Evolutionary conservation across 202 grass and related monocot genomes (phyloP).

Genomic region (Hordeum pubiflorum): DNA sequence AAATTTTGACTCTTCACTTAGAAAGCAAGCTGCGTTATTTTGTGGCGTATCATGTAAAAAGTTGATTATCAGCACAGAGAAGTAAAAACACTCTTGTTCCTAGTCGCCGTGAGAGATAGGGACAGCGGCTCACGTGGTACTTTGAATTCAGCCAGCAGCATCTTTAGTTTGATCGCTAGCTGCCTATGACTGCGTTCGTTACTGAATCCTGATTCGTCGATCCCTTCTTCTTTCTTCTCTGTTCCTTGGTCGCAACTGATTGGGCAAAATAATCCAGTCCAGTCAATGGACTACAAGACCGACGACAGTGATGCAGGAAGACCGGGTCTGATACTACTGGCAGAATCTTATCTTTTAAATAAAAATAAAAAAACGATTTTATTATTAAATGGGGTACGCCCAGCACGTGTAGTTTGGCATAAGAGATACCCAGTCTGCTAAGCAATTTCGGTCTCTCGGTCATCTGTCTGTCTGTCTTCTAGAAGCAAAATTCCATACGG

Average conservation of each 20-base stretch:
- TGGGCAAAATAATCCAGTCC: background rate
- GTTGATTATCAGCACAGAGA: background rate
- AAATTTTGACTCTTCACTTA: background rate
- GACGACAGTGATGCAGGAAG: background rate
- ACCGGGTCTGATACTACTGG: background rate
- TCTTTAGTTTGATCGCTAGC: background rate
- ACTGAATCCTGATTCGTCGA: no score
- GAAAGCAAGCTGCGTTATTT: background rate
- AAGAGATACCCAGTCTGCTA: no score
- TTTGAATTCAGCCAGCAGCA: background rate
- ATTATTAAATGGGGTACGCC: background rate
- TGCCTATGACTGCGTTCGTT: background rate
- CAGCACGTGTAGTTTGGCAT: background rate
- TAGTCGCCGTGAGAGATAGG: background rate
- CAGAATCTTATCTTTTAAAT: background rate
- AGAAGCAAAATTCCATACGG: background rate
- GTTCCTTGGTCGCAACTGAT: background rate
- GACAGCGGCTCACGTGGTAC: conserved; percentile 14
- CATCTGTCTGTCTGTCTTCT: background rate
- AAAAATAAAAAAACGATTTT: background rate
- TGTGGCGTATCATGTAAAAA: background rate
- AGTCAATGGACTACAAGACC: background rate
- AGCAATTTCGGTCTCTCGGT: background rate
- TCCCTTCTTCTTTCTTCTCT: background rate
- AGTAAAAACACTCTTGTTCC: background rate